These are phyloP conservation scores for Aureobasidium sp. DNA, from an alignment of 2,329 filamentous ascomycete species.

Conservation along the genomic window DNA sequence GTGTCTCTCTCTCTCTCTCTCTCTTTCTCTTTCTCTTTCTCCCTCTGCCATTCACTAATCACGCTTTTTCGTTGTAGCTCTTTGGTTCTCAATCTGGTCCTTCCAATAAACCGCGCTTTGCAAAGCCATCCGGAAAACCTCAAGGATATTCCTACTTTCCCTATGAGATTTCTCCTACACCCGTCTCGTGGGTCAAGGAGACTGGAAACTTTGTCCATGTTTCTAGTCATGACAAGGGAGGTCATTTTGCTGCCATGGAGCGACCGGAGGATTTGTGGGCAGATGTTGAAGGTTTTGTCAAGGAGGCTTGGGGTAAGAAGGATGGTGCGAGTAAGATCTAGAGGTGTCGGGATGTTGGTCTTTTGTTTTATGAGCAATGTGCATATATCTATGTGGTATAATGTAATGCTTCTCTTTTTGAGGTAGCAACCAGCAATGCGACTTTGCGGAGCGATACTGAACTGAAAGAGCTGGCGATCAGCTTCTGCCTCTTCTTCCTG, in stretches of 20 bases:
- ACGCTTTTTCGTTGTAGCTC: background rate
- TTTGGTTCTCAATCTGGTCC: background rate
- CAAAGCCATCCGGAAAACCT: constrained; percentile 26
- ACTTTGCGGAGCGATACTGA: background rate
- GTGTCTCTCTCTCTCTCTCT: too few relatives aligned
- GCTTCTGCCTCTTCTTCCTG: too few relatives aligned
- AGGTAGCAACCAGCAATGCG: background rate
- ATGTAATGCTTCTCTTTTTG: background rate
- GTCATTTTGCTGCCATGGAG: constrained; percentile 34
- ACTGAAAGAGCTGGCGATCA: background rate
- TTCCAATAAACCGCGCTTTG: constrained; percentile 12
- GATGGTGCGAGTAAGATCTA: background rate
- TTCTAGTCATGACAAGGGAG: constrained; percentile 31
- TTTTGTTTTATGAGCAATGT: background rate
- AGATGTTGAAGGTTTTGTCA: constrained; percentile 28
- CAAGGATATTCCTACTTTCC: constrained; percentile 39
- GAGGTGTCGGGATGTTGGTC: background rate
- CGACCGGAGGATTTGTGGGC: constrained; percentile 25
- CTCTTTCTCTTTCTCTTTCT: too few relatives aligned
- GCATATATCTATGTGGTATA: background rate
- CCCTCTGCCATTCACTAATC: too few relatives aligned
- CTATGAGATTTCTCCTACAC: constrained; percentile 32
- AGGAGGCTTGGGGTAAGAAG: constrained; percentile 13
- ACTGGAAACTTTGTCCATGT: constrained; percentile 34
- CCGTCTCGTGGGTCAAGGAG: constrained; percentile 31